These are phyloP conservation scores for Exutisphaerella laricina DNA, from an alignment of 2,329 filamentous ascomycete species.

Conservation along the genomic window DNA sequence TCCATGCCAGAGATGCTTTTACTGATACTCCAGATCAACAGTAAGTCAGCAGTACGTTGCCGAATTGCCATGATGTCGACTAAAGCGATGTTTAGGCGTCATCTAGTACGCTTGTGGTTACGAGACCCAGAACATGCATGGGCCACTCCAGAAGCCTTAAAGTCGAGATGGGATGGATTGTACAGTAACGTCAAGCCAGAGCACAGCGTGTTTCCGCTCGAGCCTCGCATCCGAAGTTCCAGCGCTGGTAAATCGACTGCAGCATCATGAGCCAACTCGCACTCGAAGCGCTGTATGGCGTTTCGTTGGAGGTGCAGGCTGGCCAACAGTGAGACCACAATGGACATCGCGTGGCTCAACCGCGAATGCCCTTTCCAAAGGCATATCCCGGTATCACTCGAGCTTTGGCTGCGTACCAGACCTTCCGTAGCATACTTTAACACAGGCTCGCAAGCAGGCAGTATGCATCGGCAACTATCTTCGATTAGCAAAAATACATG, in stretches of 20 bases:
- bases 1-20: slow-evolving; percentile 48
- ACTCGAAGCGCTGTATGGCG: too few relatives aligned
- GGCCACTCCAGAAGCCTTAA: slow-evolving; percentile 38
- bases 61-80: not conserved
- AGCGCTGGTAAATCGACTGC: slow-evolving; percentile 9
- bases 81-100: slow-evolving; percentile 27
- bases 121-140: slow-evolving; percentile 44
- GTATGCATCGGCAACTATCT: too few relatives aligned
- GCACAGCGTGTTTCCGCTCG: slow-evolving; percentile 51
- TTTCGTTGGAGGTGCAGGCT: too few relatives aligned
- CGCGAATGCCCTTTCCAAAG: too few relatives aligned
- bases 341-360: too few relatives aligned
- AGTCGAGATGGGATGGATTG: slow-evolving; percentile 47
- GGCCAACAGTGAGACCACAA: too few relatives aligned
- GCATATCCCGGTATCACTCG: too few relatives aligned
- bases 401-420: too few relatives aligned
- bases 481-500: too few relatives aligned
- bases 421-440: too few relatives aligned
- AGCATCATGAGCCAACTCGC: not conserved
- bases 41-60: slow-evolving; percentile 24
- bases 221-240: slow-evolving; percentile 45
- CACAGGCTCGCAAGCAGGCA: too few relatives aligned
- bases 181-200: slow-evolving; percentile 50
- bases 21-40: slow-evolving; percentile 36
- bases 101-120: slow-evolving; percentile 46